Percentiles rank a stretch among this genome's conserved stretches.
Evolutionary conservation across 352 stramenopile species (phyloP).

Genomic region (Globisporangium canariense): DNA sequence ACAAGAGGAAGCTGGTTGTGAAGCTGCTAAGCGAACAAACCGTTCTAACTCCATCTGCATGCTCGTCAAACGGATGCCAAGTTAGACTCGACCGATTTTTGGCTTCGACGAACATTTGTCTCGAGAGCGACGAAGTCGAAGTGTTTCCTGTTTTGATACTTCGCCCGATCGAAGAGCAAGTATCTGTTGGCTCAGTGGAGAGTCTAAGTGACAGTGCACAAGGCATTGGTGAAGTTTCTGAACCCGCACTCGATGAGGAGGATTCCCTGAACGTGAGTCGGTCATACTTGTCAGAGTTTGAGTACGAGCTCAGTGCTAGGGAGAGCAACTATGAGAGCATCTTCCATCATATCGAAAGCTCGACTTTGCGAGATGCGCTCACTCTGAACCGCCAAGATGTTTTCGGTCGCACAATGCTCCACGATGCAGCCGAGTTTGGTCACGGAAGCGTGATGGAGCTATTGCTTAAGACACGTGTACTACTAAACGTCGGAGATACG

Average conservation of each 20-base stretch:
- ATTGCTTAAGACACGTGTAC: constrained; percentile 39
- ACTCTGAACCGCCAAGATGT: constrained; percentile 50
- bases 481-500: constrained; percentile 36
- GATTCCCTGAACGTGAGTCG: constrained; percentile 18
- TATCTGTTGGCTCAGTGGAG: not conserved
- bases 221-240: not conserved
- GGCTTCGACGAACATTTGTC: constrained; percentile 40
- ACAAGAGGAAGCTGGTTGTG: constrained; percentile 29
- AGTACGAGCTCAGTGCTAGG: constrained; percentile 45
- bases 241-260: not conserved
- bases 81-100: constrained; percentile 40
- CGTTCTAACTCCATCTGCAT: constrained; percentile 30
- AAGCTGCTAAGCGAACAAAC: constrained; percentile 39
- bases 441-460: constrained; percentile 49
- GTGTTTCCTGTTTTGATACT: constrained; percentile 63
- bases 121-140: constrained; percentile 59
- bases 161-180: constrained; percentile 33
- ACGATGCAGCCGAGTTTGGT: constrained; percentile 56
- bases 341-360: constrained; percentile 43
- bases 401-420: constrained; percentile 52
- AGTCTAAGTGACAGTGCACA: not conserved
- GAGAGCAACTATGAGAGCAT: constrained; percentile 62
- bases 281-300: constrained; percentile 53
- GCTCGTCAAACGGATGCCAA: constrained; percentile 17
- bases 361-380: constrained; percentile 35